Percentiles rank a stretch among this genome's conserved stretches.
These are phyloP conservation scores for Urtica urens DNA, from an alignment of 306 rosid species.

Conservation along the genomic window DNA sequence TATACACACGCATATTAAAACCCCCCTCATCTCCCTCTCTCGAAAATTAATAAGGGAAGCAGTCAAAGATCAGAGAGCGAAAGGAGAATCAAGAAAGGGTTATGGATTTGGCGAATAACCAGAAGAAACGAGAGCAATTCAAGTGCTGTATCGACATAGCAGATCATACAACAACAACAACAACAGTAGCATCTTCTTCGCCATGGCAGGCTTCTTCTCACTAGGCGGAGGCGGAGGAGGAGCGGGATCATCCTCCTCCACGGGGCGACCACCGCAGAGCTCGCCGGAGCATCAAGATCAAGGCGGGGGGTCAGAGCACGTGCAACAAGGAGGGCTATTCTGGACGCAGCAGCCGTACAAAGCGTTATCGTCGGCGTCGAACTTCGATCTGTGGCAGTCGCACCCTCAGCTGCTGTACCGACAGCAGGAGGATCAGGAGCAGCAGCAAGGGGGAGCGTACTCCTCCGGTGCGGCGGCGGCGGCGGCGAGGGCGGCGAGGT, in stretches of 20 bases:
- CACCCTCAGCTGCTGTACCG: conserved; percentile 32
- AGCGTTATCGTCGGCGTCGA: conserved; percentile 41
- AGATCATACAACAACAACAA: conserved; percentile 30
- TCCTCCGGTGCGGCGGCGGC: conserved; percentile 49
- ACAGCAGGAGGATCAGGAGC: conserved; percentile 21
- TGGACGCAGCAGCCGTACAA: conserved; percentile 24
- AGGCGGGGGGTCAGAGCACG: conserved; percentile 15
- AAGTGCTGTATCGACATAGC: too few relatives aligned
- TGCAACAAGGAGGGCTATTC: neutral
- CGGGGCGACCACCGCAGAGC: conserved; percentile 17
- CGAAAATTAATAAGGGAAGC: neutral
- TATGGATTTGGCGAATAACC: neutral
- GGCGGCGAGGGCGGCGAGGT: conserved; percentile 47
- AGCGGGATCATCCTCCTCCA: conserved; percentile 1
- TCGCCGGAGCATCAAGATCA: conserved; percentile 21
- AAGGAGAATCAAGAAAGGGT: neutral
- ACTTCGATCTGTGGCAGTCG: conserved; percentile 70
- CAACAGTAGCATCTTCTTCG: conserved; percentile 20
- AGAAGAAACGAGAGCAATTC: neutral
- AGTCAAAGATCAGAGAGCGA: neutral
- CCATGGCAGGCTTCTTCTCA: conserved; percentile 88
- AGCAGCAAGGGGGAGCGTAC: conserved; percentile 52
- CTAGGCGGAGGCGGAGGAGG: conserved; percentile 36
- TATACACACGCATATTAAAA: neutral
- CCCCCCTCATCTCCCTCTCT: neutral